Base-by-base conservation (phyloP, 805 yeast species). In the Sugiyamaella qingdaonensis region DNA sequence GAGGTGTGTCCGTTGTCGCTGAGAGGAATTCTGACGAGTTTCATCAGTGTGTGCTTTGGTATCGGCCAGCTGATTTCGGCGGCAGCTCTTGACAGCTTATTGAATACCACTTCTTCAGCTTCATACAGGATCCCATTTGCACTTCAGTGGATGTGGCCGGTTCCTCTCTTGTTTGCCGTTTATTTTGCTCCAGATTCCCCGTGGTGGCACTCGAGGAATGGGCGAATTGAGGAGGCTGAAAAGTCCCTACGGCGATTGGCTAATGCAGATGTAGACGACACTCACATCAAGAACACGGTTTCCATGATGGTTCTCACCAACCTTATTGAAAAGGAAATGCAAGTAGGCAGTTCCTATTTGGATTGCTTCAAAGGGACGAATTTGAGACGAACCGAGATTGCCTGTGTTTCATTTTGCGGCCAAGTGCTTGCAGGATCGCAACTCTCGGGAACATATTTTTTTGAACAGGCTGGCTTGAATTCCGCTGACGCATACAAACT, bases 81-180 rank as follows among this genome's bases (percentile, higher is more conserved):
- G 11, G 81, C 85, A 52, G 76, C 80, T 19, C 66, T 73, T 58
- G 72, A 68, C 60, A 77, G 69, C 51, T 65, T 68, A 39, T 58
- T 46, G 46, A 34, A 51, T 44, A 61, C 55, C 48, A 54, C 52
- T 3, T 49, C 64, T 24, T 62, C 69, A 21, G 56, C 71, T 67
- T 73, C 80, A 10, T 81, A 77, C 64, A 69, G 73, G 49, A 69
- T 78, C 45, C 83, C 84, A 9, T 79, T 76, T 63, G 84, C 79
- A 2, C 54, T 79, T 10, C 85, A 80, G 65, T 80, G 84, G 84
- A 65, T 73, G 5, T 80, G 82, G 83, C 78, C 81, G 5, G 60
- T 73, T 16, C 81, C 81, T 33, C 62, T 80, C 31, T 59, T 72
- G 19, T 61, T 75, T 3, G 53, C 18, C 14, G 45, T 52, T 13